Percentiles rank a stretch among this genome's conserved stretches.
Conservation (phyloP, 129 eudicot species). For the Sambucus nigra region DNA sequence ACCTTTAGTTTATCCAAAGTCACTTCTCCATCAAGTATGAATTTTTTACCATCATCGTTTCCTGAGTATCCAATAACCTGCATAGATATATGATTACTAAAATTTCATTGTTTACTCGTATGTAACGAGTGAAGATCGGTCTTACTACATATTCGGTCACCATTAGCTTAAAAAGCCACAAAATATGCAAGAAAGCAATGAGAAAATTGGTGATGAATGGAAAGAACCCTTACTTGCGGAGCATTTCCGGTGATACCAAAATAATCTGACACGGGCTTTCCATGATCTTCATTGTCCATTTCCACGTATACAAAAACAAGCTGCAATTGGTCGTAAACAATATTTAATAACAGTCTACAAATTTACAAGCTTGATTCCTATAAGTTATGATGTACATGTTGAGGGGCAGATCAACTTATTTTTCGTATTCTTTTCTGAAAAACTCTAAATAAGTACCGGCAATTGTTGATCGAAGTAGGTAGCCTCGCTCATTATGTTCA, state of each 20-base stretch:
- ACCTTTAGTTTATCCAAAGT: slow-evolving; percentile 57
- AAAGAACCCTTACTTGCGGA: slow-evolving; percentile 44
- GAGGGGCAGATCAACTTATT: too few relatives aligned
- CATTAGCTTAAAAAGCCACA: background rate
- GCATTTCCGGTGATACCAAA: slow-evolving; percentile 76
- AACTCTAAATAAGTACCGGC: too few relatives aligned
- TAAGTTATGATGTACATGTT: too few relatives aligned
- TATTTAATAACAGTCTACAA: background rate
- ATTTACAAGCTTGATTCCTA: too few relatives aligned
- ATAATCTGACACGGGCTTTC: slow-evolving; percentile 79
- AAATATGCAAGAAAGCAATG: slow-evolving; percentile 5
- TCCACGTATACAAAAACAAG: slow-evolving; percentile 76
- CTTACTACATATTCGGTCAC: background rate
- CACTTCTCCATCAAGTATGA: slow-evolving; percentile 44
- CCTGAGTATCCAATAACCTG: slow-evolving; percentile 77
- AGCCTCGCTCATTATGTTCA: too few relatives aligned
- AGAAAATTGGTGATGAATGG: slow-evolving; percentile 7
- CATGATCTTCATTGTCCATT: slow-evolving; percentile 76
- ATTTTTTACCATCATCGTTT: slow-evolving; percentile 57
- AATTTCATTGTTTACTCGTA: background rate
- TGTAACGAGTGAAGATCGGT: slow-evolving; percentile 6
- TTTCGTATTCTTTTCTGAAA: too few relatives aligned
- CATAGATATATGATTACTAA: background rate
- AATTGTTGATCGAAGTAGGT: too few relatives aligned
- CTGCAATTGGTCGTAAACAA: slow-evolving; percentile 25